These are phyloP conservation scores for Boletus speciosus DNA, from an alignment of 768 basidiomycete species.

Conservation along the genomic window DNA sequence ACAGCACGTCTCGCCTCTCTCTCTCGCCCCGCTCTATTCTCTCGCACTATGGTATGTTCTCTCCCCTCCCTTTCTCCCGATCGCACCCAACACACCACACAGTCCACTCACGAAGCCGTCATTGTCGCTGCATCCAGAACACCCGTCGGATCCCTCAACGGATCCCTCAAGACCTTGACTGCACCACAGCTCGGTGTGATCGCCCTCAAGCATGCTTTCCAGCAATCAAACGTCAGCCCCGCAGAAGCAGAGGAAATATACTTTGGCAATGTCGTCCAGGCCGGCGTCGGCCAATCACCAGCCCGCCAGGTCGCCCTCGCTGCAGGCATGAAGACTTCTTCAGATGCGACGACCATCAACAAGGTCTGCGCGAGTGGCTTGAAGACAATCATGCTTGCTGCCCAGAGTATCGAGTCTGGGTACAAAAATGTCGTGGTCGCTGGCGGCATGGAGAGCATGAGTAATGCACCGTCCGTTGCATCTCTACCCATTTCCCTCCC, in stretches of 20 bases:
- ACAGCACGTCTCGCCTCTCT: conserved; percentile 38
- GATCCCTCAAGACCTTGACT: conserved; percentile 80
- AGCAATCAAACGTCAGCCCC: conserved; percentile 75
- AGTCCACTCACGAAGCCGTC: conserved; percentile 72
- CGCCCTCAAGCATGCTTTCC: conserved; percentile 88
- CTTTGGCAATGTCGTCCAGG: conserved; percentile 97
- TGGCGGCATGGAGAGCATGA: conserved; percentile 99
- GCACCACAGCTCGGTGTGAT: conserved; percentile 87
- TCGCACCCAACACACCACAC: background rate
- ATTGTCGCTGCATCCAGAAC: conserved; percentile 94
- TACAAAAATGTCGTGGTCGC: conserved; percentile 85
- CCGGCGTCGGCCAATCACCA: conserved; percentile 96
- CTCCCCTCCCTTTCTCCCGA: background rate
- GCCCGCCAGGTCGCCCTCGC: conserved; percentile 94
- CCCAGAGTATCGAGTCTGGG: conserved; percentile 86
- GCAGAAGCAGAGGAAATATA: conserved; percentile 90
- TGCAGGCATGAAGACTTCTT: conserved; percentile 77
- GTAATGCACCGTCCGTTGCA: conserved; percentile 86
- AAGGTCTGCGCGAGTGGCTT: conserved; percentile 99
- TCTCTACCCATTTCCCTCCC: background rate
- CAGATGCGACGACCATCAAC: conserved; percentile 98
- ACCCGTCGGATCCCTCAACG: conserved; percentile 91
- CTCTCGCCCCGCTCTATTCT: conserved; percentile 37
- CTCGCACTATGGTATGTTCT: conserved; percentile 51
- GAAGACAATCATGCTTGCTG: conserved; percentile 92